Evolutionary conservation across 2,329 filamentous ascomycete genomes (phyloP).

Genomic region (Dactylellina haptotyla): DNA sequence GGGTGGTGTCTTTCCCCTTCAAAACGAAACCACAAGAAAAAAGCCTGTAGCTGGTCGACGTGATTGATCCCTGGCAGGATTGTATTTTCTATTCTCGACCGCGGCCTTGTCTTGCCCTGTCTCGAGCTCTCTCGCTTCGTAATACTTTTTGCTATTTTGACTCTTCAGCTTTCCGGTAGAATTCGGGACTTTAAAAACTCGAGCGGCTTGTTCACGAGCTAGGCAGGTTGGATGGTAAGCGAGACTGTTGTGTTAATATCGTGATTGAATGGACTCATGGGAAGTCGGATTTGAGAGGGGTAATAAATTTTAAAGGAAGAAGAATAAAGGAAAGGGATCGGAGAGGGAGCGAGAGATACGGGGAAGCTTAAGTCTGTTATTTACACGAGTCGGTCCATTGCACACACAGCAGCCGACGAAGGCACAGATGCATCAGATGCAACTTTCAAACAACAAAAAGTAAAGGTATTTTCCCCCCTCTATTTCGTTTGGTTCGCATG

Average conservation of each 20-base stretch:
- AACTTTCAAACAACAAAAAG: conserved; percentile 3
- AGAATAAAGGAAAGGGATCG: not conserved
- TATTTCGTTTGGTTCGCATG: conserved; percentile 8
- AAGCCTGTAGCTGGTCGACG: conserved; percentile 28
- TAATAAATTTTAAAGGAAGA: not conserved
- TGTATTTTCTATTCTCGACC: not conserved
- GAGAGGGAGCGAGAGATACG: not conserved
- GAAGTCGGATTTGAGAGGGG: not conserved
- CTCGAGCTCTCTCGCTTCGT: conserved; percentile 48
- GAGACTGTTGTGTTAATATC: not conserved
- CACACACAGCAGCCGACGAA: not conserved
- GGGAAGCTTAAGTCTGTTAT: conserved; percentile 23
- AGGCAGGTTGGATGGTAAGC: not conserved
- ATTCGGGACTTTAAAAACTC: conserved; percentile 38
- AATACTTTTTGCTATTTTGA: conserved; percentile 55
- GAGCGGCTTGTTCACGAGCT: conserved; percentile 11
- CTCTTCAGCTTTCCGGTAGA: conserved; percentile 49
- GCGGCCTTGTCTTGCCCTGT: too few species aligned
- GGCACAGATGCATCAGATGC: not conserved
- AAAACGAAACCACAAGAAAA: conserved; percentile 13
- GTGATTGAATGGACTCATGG: not conserved
- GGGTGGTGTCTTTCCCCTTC: not conserved
- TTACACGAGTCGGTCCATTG: conserved; percentile 18
- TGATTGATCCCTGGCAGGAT: conserved; percentile 47
- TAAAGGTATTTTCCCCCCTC: conserved; percentile 11